Evolutionary conservation across 2,329 filamentous ascomycete genomes (phyloP).

Genomic region (Alternaria gansuensis): DNA sequence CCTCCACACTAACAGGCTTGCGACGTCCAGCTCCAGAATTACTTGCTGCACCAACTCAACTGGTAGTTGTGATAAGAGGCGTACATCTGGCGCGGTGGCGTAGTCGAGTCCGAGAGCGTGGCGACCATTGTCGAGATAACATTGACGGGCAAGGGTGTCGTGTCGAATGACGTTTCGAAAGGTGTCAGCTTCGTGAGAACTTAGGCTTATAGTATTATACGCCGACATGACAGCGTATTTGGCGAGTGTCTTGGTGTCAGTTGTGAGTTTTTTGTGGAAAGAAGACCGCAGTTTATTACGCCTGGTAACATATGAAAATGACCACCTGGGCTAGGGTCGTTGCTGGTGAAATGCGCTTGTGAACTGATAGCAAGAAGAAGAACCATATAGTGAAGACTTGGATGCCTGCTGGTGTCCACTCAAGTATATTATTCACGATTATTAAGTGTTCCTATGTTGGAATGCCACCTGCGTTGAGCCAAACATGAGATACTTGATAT

Average conservation of each 20-base stretch:
- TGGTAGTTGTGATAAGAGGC: background rate
- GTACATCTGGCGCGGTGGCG: background rate
- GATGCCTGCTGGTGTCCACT: background rate
- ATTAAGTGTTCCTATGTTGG: background rate
- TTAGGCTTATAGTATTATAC: background rate
- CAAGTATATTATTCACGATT: background rate
- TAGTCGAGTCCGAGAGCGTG: background rate
- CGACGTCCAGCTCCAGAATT: background rate
- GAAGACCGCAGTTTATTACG: background rate
- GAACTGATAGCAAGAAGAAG: background rate
- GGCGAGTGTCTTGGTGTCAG: background rate
- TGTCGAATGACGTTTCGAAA: background rate
- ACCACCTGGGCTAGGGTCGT: background rate
- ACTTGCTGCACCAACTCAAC: background rate
- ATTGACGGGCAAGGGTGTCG: background rate
- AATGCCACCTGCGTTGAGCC: background rate
- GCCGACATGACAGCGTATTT: background rate
- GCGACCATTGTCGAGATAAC: background rate
- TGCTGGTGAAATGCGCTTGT: background rate
- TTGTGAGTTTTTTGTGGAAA: background rate
- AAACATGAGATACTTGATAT: background rate
- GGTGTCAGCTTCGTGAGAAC: background rate
- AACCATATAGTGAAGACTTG: background rate
- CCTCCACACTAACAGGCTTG: background rate
- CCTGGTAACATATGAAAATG: background rate